Evolutionary conservation across 148 eudicot genomes (phyloP), one percentile per base, ranked within the genome.

Genomic region (Chenopodium formosanum): DNA sequence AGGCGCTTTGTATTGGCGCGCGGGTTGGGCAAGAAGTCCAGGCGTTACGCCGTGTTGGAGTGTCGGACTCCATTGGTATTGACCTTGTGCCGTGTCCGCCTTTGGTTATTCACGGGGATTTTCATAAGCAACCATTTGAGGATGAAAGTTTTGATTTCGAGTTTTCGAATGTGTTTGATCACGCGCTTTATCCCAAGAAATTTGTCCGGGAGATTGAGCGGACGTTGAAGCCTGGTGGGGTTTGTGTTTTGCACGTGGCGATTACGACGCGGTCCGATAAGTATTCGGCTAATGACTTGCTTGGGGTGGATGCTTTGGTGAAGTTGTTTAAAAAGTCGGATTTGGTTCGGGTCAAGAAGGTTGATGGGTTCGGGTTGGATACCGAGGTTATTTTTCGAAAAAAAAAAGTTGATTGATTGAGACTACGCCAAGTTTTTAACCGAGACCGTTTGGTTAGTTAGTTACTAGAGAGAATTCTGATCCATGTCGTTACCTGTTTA

Each of bases 341-440:
- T 13, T 58, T 88, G 87, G 90, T 91, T 69, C 83, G 89, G 76
- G 88, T 88, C 7, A 81, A 94, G 77, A 86, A 76, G 2, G 86
- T 95, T 47, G 97, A 95, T 78, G 98, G 98, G 66, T 95, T 95
- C 62, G 98, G 98, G 46, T 86, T 95, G 84, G 98, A 94, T 80
- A 94, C 95, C 1, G 97, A 94, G 82, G 85, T 92, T 9, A 92
- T 93, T 72, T 91, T 95, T 73, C 79, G 89, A 46, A 94, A 89
- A 80, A 78, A 75, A 27, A 3, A 16, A 71, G 3, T 19, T 52
- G 12, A 52, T 14, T 52, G 60, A 56, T 17, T 14, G 62, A 9
- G 53, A 50, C 3, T 50, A 50, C 7, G 8, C 44, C 44, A 40
- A 40, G 44, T 40, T 40, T 50, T 50, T 50, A 50, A 40, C 44